Conservation (phyloP, 805 yeast genomes). For the Kuraishia ogatae region DNA sequence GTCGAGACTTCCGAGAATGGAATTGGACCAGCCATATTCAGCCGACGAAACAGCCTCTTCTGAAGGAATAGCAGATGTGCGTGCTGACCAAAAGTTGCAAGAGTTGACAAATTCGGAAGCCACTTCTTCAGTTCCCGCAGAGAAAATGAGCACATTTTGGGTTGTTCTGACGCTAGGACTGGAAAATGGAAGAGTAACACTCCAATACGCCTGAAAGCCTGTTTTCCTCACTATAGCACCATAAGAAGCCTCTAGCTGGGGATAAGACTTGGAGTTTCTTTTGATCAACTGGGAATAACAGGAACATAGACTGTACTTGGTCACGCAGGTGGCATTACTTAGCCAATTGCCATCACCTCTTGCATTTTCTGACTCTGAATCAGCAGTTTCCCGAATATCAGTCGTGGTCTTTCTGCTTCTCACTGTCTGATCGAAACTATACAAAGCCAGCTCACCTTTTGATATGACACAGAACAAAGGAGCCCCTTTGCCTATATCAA, state of each 20-base stretch:
- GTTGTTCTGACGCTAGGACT: slow-evolving; percentile 17
- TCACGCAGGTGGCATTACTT: slow-evolving; percentile 50
- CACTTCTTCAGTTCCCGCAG: slow-evolving; percentile 56
- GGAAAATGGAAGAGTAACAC: slow-evolving; percentile 43
- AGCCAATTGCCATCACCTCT: slow-evolving; percentile 59
- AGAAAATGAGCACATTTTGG: slow-evolving; percentile 42
- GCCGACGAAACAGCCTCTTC: slow-evolving; percentile 66
- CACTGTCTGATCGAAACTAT: slow-evolving; percentile 30
- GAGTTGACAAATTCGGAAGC: slow-evolving; percentile 67
- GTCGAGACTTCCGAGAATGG: slow-evolving; percentile 5
- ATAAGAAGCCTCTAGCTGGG: slow-evolving; percentile 7
- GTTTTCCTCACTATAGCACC: slow-evolving; percentile 19
- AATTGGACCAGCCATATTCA: slow-evolving; percentile 75
- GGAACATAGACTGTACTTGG: slow-evolving; percentile 41
- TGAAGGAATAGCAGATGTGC: slow-evolving; percentile 73
- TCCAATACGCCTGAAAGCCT: slow-evolving; percentile 38
- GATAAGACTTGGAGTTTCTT: slow-evolving; percentile 17
- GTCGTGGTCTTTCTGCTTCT: slow-evolving; percentile 6
- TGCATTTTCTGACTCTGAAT: not conserved
- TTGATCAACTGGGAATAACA: slow-evolving; percentile 39
- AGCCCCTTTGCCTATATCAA: slow-evolving; percentile 24
- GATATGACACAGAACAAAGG: slow-evolving; percentile 60
- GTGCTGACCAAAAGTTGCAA: slow-evolving; percentile 87
- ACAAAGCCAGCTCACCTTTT: slow-evolving; percentile 54
- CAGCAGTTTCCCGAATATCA: slow-evolving; percentile 2